phyloP scores from a whole-genome alignment of 306 rosid genomes.

The Trifolium dubium region DNA sequence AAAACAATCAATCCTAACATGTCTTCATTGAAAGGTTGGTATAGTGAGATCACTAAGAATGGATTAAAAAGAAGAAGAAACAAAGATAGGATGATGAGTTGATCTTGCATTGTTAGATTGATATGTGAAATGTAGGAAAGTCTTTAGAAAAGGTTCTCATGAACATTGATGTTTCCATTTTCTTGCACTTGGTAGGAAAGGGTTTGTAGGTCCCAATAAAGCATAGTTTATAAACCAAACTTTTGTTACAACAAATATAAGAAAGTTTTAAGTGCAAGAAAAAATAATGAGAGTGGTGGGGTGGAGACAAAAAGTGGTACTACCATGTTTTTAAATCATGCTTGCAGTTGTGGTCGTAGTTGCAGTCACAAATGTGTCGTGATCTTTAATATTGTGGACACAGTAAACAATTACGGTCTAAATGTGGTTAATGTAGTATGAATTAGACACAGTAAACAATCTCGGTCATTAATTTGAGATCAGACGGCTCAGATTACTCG shows the following conservation, averaged over 20 bases:
- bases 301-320: constrained; percentile 10
- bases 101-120: constrained; percentile 58
- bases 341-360: neutral
- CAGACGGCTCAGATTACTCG: no score
- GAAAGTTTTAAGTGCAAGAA: constrained; percentile 47
- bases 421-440: neutral
- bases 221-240: constrained; percentile 36
- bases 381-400: neutral
- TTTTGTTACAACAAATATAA: constrained; percentile 12
- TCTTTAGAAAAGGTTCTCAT: constrained; percentile 24
- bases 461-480: no score
- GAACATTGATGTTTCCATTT: constrained; percentile 37
- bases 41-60: constrained; percentile 43
- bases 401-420: neutral
- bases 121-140: constrained; percentile 18
- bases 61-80: constrained; percentile 51
- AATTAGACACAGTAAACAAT: neutral
- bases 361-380: neutral
- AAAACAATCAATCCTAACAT: constrained; percentile 82
- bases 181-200: constrained; percentile 29
- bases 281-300: constrained; percentile 31
- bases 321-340: neutral
- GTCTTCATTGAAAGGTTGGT: constrained; percentile 81
- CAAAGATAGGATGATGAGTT: constrained; percentile 43
- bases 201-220: constrained; percentile 40